phyloP scores from a whole-genome alignment of 2,329 filamentous ascomycete species.

The Nakataea oryzae region DNA sequence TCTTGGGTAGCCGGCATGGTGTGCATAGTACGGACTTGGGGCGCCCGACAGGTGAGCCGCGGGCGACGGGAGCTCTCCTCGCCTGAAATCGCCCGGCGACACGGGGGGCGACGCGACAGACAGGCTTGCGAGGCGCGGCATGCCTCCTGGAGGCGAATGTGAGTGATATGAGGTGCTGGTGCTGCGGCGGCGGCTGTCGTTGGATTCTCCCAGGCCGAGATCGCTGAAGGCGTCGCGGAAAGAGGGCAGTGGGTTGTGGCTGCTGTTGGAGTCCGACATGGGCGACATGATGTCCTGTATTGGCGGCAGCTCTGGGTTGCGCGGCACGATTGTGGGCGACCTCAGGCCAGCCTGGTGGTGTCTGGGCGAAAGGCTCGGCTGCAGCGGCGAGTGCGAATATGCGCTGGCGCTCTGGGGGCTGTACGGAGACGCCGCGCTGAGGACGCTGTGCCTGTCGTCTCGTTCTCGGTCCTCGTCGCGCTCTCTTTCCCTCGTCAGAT shows the following conservation, averaged over 20 bases:
- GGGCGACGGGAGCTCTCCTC: constrained; percentile 36
- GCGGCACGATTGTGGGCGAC: constrained; percentile 6
- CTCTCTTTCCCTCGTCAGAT: constrained; percentile 6
- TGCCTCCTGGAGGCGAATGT: constrained; percentile 23
- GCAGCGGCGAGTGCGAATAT: constrained; percentile 8
- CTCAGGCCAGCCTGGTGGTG: constrained; percentile 9
- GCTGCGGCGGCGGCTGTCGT: constrained; percentile 10
- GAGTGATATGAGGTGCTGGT: constrained; percentile 10
- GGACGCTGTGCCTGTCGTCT: constrained; percentile 1
- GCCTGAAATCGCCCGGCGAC: constrained; percentile 33
- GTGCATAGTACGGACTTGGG: constrained; percentile 25
- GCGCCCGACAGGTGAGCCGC: constrained; percentile 24
- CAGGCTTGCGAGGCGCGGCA: constrained; percentile 15
- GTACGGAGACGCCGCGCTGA: constrained; percentile 3
- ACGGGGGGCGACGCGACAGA: constrained; percentile 30
- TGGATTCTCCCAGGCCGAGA: constrained; percentile 12
- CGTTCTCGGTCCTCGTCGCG: constrained; percentile 4
- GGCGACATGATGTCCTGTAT: constrained; percentile 25
- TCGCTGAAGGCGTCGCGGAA: constrained; percentile 25
- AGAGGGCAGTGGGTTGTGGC: constrained; percentile 25
- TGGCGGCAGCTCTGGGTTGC: constrained; percentile 15
- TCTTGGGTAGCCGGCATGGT: constrained; percentile 18
- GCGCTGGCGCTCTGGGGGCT: constrained; percentile 2
- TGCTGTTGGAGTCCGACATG: constrained; percentile 22
- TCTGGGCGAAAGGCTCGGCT: constrained; percentile 9